Percentiles rank a stretch among this genome's conserved stretches.
Conservation (phyloP, 768 basidiomycete genomes). For the Pisolithus orientalis region DNA sequence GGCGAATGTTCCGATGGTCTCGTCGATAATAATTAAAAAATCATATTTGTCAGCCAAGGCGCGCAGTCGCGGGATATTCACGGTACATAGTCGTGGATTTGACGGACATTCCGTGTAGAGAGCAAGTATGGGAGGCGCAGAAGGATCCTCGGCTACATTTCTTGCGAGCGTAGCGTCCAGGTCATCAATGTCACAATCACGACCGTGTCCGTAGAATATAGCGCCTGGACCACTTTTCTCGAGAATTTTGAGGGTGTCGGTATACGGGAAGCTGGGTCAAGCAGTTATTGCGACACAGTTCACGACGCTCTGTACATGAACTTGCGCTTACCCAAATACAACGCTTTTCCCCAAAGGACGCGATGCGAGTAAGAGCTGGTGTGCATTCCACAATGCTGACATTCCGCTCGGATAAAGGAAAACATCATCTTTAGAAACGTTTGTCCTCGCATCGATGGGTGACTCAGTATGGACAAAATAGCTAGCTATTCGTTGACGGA, state of each 20-base stretch:
- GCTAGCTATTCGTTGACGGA: conserved; percentile 84
- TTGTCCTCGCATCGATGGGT: conserved; percentile 61
- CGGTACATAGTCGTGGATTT: conserved; percentile 85
- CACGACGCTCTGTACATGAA: not conserved
- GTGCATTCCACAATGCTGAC: conserved; percentile 90
- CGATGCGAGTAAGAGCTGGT: conserved; percentile 53
- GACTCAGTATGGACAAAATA: conserved; percentile 70
- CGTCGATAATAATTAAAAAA: conserved; percentile 87
- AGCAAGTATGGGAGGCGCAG: conserved; percentile 60
- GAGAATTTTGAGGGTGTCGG: conserved; percentile 88
- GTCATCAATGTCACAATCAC: conserved; percentile 67
- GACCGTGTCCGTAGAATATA: conserved; percentile 79
- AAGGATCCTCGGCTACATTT: conserved; percentile 31
- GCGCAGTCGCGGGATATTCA: conserved; percentile 72
- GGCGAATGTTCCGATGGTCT: conserved; percentile 90
- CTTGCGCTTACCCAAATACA: conserved; percentile 75
- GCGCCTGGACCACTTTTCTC: conserved; percentile 96
- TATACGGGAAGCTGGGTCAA: conserved; percentile 79
- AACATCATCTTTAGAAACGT: conserved; percentile 80
- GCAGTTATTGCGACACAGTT: not conserved
- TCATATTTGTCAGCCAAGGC: conserved; percentile 80
- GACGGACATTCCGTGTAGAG: conserved; percentile 94
- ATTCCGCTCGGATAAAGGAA: conserved; percentile 86
- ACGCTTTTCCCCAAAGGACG: conserved; percentile 70
- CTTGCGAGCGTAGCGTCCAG: conserved; percentile 58